phyloP scores from a whole-genome alignment of 306 rosid species.

The Quillaja saponaria region DNA sequence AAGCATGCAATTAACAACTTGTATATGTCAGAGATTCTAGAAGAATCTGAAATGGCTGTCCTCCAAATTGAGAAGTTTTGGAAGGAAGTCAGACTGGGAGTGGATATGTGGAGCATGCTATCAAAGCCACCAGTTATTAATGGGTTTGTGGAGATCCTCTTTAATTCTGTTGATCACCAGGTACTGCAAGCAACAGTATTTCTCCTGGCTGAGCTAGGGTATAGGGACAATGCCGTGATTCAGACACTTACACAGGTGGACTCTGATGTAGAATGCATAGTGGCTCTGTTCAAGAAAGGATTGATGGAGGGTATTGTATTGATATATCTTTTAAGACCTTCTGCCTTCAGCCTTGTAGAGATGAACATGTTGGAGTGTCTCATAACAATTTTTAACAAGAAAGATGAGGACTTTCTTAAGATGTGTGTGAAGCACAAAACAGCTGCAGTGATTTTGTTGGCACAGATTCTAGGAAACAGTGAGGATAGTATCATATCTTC shows the following conservation, averaged over 20 bases:
- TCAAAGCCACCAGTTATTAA: constrained; percentile 71
- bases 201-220: constrained; percentile 75
- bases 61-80: constrained; percentile 69
- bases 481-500: constrained; percentile 53
- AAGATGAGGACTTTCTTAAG: constrained; percentile 53
- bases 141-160: constrained; percentile 80
- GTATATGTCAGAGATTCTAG: constrained; percentile 67
- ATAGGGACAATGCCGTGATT: constrained; percentile 61
- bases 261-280: constrained; percentile 74
- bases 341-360: constrained; percentile 42
- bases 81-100: constrained; percentile 62
- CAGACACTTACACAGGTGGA: constrained; percentile 77
- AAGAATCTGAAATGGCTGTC: constrained; percentile 81
- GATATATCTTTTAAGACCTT: constrained; percentile 64
- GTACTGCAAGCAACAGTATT: constrained; percentile 71
- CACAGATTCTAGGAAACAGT: constrained; percentile 52
- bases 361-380: constrained; percentile 61
- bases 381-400: constrained; percentile 47
- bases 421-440: constrained; percentile 71
- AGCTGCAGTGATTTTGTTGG: constrained; percentile 69
- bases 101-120: constrained; percentile 59
- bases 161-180: constrained; percentile 65
- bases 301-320: constrained; percentile 75
- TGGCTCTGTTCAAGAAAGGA: constrained; percentile 73
- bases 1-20: constrained; percentile 62